Base-by-base conservation (phyloP, 108 stramenopile genomes). In the Pseudonitzschia pungens region DNA sequence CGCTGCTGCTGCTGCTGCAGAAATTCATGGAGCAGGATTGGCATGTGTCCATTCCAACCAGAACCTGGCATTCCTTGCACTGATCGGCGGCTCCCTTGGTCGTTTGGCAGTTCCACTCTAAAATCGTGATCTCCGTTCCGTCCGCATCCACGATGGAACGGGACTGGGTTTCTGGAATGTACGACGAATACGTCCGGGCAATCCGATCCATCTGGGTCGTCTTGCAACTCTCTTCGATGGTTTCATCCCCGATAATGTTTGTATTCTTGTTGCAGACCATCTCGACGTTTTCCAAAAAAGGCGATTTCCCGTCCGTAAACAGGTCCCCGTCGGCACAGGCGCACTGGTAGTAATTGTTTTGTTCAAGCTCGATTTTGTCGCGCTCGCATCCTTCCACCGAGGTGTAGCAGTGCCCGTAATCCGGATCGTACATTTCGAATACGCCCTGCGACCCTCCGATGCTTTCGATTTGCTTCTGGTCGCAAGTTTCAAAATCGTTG, bases 381-480 rank as follows among this genome's bases (percentile, higher is more conserved):
- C 66, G 45, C 8, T 44, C 44, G 28, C 66, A 67, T 22, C 26
- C 66, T 28, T 44, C 44, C 26, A 40, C 24, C 0, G 66, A 32
- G 8, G 45, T 50, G 36, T 67, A 67, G 27, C 66, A 67, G 24
- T 67, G 26, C 21, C 66, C 66, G 18, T 67, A 67, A 18, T 67
- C 66, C 27, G 31, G 33, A 50, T 67, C 45, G 36, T 67, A 67
- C 66, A 67, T 44, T 50, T 67, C 45, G 50, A 67, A 67, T 0
- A 67, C 45, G 43, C 66, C 66, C 14, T 67, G 66, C 1, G 26
- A 43, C 6, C 11, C n/a, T 21, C 60, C 60, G 20, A 62, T 31
- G 22, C 18, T 28, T 40, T 62, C 22, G 7, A 67, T 24, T 50
- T 67, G 66, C 10, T 0, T 24, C 36, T 3, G 29, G 29, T 62